These are phyloP conservation scores for Wickerhamia fluorescens DNA, from an alignment of 805 yeast species.

Conservation along the genomic window DNA sequence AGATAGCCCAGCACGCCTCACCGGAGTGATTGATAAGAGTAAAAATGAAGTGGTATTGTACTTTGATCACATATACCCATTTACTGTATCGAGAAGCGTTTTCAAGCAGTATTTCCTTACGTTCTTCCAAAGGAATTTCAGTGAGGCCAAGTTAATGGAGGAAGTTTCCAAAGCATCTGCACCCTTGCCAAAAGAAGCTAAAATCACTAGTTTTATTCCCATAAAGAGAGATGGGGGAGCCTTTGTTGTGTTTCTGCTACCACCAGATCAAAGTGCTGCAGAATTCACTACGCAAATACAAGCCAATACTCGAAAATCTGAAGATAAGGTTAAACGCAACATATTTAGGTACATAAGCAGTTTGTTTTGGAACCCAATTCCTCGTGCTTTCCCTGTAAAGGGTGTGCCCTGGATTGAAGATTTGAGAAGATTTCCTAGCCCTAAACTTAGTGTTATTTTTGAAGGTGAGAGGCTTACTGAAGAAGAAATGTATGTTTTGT, in stretches of 20 bases:
- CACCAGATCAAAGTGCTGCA: conserved; percentile 41
- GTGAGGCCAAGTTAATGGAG: conserved; percentile 12
- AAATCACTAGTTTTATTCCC: conserved; percentile 57
- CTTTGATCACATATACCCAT: conserved; percentile 30
- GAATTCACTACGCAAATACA: conserved; percentile 49
- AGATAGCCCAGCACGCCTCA: conserved; percentile 28
- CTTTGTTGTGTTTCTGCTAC: conserved; percentile 69
- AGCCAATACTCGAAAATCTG: conserved; percentile 31
- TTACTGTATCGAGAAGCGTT: conserved; percentile 17
- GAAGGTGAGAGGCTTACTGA: conserved; percentile 74
- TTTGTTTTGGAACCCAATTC: conserved; percentile 21
- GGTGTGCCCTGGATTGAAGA: conserved; percentile 98
- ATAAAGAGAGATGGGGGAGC: conserved; percentile 89
- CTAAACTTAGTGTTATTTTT: conserved; percentile 55
- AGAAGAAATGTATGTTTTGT: conserved; percentile 71
- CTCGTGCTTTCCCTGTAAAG: conserved; percentile 63
- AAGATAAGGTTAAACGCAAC: conserved; percentile 6
- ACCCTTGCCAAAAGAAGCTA: conserved; percentile 26
- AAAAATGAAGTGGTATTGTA: conserved; percentile 27
- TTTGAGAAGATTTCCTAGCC: conserved; percentile 67
- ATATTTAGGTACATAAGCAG: conserved; percentile 6
- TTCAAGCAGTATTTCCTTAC: conserved; percentile 11
- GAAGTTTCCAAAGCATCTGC: conserved; percentile 12
- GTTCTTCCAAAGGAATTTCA: conserved; percentile 5
- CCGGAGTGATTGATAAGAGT: conserved; percentile 35